Evolutionary conservation across 805 yeast species (phyloP).

Genomic region (Komagataella pseudopastoris): DNA sequence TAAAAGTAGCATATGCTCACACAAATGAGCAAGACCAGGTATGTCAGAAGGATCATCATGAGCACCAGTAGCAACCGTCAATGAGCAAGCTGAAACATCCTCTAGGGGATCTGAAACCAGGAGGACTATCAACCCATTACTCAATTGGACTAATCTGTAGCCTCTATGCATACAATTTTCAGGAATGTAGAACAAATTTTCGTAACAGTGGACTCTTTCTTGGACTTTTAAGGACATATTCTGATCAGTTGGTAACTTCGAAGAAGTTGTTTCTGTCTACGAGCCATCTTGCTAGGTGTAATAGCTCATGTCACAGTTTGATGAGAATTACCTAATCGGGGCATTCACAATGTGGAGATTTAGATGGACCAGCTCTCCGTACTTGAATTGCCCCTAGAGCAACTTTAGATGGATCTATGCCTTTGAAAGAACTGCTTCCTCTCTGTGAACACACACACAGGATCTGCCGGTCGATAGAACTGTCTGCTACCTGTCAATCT

Average conservation of each 20-base stretch:
- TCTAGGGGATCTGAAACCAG: slow-evolving; percentile 66
- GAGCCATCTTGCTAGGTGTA: not conserved
- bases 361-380: no score
- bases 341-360: not conserved
- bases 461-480: no score
- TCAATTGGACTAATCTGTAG: slow-evolving; percentile 33
- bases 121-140: slow-evolving; percentile 57
- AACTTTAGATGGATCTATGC: no score
- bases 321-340: not conserved
- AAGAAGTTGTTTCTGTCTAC: not conserved
- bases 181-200: slow-evolving; percentile 3
- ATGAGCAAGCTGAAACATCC: slow-evolving; percentile 51
- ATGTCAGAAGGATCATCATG: slow-evolving; percentile 58
- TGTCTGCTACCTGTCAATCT: no score
- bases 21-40: slow-evolving; percentile 81
- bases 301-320: not conserved
- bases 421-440: no score
- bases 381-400: no score
- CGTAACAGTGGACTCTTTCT: not conserved
- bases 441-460: no score
- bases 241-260: not conserved
- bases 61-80: slow-evolving; percentile 73
- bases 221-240: not conserved
- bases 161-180: slow-evolving; percentile 13
- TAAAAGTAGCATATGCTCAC: slow-evolving; percentile 60